phyloP scores from a whole-genome alignment of 345 rosid genomes.

The Populus pruinosa region DNA sequence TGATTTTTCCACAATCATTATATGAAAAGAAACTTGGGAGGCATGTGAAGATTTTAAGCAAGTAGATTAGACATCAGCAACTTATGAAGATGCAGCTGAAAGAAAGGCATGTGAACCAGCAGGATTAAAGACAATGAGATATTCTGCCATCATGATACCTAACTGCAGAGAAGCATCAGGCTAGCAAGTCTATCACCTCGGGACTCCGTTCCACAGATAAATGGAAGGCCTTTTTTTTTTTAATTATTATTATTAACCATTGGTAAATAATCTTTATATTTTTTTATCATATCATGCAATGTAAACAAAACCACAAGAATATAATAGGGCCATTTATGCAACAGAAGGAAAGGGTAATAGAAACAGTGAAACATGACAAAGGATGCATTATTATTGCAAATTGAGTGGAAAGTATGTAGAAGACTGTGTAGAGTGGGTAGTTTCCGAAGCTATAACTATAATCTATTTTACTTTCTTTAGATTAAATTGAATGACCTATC shows the following conservation, averaged over 20 bases:
- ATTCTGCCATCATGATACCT: neutral
- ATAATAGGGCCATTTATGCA: neutral
- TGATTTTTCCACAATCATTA: neutral
- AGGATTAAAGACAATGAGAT: neutral
- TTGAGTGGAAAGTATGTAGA: neutral
- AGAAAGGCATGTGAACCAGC: too few relatives aligned
- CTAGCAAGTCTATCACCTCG: neutral
- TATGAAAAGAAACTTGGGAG: neutral
- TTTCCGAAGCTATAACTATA: neutral
- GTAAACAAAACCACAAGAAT: neutral
- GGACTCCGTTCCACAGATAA: neutral
- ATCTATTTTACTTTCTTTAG: neutral
- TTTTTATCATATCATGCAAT: neutral
- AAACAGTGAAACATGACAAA: neutral
- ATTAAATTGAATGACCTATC: neutral
- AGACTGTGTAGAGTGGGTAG: neutral
- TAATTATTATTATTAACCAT: neutral
- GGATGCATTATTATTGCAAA: neutral
- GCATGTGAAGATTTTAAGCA: neutral
- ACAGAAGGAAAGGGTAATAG: neutral
- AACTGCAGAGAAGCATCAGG: neutral
- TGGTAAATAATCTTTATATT: neutral
- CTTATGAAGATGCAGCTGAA: neutral
- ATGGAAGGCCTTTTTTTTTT: neutral
- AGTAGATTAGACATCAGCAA: neutral